phyloP scores from a whole-genome alignment of 345 rosid genomes.

The Xanthoceras sorbifolium region DNA sequence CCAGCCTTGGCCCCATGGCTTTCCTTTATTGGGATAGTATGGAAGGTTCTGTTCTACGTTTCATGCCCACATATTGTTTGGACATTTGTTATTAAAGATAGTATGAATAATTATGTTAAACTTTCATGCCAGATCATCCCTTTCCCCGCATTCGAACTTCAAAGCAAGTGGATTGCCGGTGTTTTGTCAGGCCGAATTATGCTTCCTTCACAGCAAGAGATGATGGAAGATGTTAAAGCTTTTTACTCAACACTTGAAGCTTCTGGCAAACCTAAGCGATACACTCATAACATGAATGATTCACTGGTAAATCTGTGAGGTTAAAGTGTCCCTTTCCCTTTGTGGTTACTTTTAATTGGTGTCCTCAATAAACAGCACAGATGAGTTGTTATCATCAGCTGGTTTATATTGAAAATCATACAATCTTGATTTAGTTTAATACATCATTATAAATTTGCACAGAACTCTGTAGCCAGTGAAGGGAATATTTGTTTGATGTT shows the following conservation, averaged over 20 bases:
- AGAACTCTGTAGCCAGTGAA: background rate
- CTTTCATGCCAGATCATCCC: constrained; percentile 50
- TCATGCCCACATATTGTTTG: background rate
- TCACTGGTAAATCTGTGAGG: background rate
- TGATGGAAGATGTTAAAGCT: constrained; percentile 57
- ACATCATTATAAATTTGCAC: background rate
- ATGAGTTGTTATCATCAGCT: background rate
- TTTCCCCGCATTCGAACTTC: constrained; percentile 64
- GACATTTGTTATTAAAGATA: background rate
- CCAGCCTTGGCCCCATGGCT: constrained; percentile 71
- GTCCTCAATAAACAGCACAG: background rate
- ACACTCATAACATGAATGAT: constrained; percentile 48
- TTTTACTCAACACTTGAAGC: constrained; percentile 57
- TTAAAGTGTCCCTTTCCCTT: background rate
- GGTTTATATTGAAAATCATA: background rate
- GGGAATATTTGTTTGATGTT: background rate
- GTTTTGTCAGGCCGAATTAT: constrained; percentile 63
- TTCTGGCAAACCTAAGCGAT: constrained; percentile 55
- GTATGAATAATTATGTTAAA: background rate
- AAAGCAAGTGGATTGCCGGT: constrained; percentile 91
- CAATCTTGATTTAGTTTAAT: background rate
- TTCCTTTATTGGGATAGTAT: constrained; percentile 76
- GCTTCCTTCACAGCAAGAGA: constrained; percentile 64
- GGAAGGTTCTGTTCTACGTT: constrained; percentile 49
- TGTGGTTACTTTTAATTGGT: no score